These are phyloP conservation scores for Nigrospora osmanthi DNA, from an alignment of 2,329 filamentous ascomycete species.

Conservation along the genomic window DNA sequence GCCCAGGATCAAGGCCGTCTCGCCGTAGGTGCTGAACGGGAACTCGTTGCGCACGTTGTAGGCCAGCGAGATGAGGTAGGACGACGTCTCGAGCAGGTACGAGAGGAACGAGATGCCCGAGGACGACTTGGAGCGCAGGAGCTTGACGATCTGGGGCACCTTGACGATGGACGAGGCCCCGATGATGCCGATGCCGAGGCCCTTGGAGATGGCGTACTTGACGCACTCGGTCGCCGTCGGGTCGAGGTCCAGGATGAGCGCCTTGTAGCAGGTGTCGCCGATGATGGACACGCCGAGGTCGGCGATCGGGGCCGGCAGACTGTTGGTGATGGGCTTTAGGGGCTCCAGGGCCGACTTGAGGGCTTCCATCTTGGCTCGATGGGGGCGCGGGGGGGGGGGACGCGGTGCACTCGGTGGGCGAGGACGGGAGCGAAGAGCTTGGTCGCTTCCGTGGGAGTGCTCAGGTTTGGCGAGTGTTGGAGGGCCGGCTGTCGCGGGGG, in stretches of 20 bases:
- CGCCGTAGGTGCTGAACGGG: constrained; percentile 94
- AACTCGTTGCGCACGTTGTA: constrained; percentile 90
- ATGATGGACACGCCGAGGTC: constrained; percentile 73
- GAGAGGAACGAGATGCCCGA: constrained; percentile 82
- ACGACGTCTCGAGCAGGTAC: constrained; percentile 84
- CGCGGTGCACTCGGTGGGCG: too few relatives aligned
- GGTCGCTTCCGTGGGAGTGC: too few relatives aligned
- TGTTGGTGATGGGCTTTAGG: constrained; percentile 57
- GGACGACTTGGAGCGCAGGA: constrained; percentile 71
- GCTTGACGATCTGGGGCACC: constrained; percentile 92
- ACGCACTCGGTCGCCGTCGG: constrained; percentile 69
- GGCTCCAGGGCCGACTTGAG: constrained; percentile 56
- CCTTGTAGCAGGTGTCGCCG: constrained; percentile 76
- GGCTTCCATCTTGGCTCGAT: constrained; percentile 43
- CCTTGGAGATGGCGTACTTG: constrained; percentile 87
- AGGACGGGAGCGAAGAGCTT: too few relatives aligned
- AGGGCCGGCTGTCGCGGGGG: too few relatives aligned
- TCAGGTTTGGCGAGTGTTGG: too few relatives aligned
- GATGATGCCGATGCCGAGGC: constrained; percentile 88
- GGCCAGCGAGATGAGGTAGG: constrained; percentile 81
- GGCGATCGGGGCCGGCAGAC: constrained; percentile 66
- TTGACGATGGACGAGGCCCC: constrained; percentile 87
- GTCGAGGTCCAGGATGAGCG: constrained; percentile 79
- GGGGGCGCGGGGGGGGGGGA: too few relatives aligned
- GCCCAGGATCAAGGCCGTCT: constrained; percentile 83